phyloP scores from a whole-genome alignment of 2,329 filamentous ascomycete genomes.

The Ascochyta koolunga region DNA sequence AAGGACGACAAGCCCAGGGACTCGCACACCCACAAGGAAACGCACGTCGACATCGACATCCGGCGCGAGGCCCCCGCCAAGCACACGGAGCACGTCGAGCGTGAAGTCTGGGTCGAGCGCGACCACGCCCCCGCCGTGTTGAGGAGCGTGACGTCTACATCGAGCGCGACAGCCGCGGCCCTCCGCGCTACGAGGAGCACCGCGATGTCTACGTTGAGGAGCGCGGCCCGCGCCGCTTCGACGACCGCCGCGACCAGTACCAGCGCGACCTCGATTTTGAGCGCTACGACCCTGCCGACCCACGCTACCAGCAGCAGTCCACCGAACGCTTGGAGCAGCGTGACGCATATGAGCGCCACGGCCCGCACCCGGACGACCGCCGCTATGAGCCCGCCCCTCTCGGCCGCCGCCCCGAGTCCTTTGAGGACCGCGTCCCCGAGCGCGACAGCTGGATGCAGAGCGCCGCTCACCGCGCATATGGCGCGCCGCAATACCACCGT shows the following conservation, averaged over 20 bases:
- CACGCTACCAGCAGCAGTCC: constrained; percentile 35
- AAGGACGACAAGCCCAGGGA: constrained; percentile 26
- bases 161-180: constrained; percentile 29
- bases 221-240: constrained; percentile 28
- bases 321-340: constrained; percentile 27
- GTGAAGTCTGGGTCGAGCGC: constrained; percentile 39
- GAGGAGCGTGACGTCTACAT: constrained; percentile 41
- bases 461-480: constrained; percentile 17
- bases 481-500: constrained; percentile 40
- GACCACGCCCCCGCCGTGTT: constrained; percentile 29
- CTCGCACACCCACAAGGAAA: constrained; percentile 24
- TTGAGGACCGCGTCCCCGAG: constrained; percentile 46
- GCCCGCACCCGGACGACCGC: constrained; percentile 21
- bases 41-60: constrained; percentile 41
- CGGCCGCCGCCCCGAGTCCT: constrained; percentile 41
- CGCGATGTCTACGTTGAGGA: constrained; percentile 31
- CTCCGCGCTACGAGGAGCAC: constrained; percentile 30
- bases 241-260: constrained; percentile 29
- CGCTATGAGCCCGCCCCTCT: constrained; percentile 30
- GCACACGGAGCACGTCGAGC: constrained; percentile 35
- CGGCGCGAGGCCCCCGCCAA: constrained; percentile 31
- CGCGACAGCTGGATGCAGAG: constrained; percentile 45
- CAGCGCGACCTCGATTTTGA: constrained; percentile 31
- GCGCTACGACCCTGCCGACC: constrained; percentile 29
- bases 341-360: constrained; percentile 26